Conservation (phyloP, 2,329 filamentous ascomycete species). For the Fusarium sp. region DNA sequence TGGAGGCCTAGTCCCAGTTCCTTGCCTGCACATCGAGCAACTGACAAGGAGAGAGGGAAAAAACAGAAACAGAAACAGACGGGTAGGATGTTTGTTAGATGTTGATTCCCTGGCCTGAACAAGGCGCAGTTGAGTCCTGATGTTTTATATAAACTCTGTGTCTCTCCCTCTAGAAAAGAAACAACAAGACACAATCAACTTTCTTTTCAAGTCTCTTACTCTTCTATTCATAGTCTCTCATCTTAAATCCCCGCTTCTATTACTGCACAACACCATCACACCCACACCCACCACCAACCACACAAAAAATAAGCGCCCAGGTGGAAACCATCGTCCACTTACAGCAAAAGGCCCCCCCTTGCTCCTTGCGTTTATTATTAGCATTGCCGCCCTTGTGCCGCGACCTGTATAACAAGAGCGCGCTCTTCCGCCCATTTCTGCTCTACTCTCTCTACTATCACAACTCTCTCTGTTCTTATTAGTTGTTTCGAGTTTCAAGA, state of each 20-base stretch:
- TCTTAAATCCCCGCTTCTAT: constrained; percentile 20
- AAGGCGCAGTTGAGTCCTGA: background rate
- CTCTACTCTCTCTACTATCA: background rate
- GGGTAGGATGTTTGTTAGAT: constrained; percentile 4
- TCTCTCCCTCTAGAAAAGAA: background rate
- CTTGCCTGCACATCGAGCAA: constrained; percentile 16
- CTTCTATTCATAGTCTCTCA: constrained; percentile 11
- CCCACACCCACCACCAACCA: constrained; percentile 14
- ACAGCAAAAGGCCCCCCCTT: constrained; percentile 15
- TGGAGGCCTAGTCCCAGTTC: constrained; percentile 22
- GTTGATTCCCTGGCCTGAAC: background rate
- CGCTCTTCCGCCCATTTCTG: constrained; percentile 25
- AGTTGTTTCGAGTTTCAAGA: constrained; percentile 14
- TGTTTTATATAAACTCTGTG: constrained; percentile 33
- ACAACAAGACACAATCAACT: background rate
- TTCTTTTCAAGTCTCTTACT: constrained; percentile 3
- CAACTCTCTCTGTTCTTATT: constrained; percentile 19
- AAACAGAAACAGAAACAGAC: constrained; percentile 7
- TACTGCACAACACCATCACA: constrained; percentile 26
- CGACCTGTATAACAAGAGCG: constrained; percentile 29
- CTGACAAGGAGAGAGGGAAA: background rate
- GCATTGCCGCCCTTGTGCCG: constrained; percentile 43
- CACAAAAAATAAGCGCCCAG: constrained; percentile 42
- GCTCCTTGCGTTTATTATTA: constrained; percentile 46
- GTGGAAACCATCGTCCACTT: constrained; percentile 41